Evolutionary conservation across 331 rosid species (phyloP), one percentile per base, ranked within the genome.

Genomic region (Malus hybrid): DNA sequence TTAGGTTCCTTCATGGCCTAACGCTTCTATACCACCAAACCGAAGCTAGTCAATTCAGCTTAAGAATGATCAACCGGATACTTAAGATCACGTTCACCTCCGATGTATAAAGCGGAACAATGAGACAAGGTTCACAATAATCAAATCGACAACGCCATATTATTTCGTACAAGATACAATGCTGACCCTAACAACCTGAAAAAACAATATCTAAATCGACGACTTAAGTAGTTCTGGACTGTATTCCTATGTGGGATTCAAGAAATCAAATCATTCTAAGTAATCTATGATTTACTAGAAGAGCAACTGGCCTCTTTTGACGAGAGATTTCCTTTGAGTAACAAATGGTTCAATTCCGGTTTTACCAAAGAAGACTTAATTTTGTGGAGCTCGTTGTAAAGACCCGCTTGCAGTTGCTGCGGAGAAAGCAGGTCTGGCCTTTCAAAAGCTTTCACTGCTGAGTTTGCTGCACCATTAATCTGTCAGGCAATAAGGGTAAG

Each of bases 391-490:
- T 71, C 59, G 12, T 80, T 74, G 42, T 48, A 69, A 19, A 83
- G 60, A 71, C 77, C 76, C 4, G 76, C 86, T 77, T 83, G 85
- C 64, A 85, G 52, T 33, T 56, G 68, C 66, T 85, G 85, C 8
- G 80, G 86, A 29, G 80, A 82, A 55, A 77, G 24, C 9, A 76
- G 67, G 9, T 80, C 80, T 6, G 87, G 86, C 66, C 72, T 80
- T 31, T 31, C 32, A 31, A 31, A 31, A 31, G 32, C 32, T 31
- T 31, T 31, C 32, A 31, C 32, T 31, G 32, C 32, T 31, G 32
- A 31, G 32, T 31, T 31, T 31, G 32, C 32, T 31, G 32, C 32
- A 31, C 4, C 32, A 31, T 31, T 31, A 31, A 31, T 31, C 32
- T 31, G 32, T 31, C 2, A 31, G 32, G 32, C 32, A 31, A 31